phyloP scores from a whole-genome alignment of 768 basidiomycete species.

The Obba rivulosa region DNA sequence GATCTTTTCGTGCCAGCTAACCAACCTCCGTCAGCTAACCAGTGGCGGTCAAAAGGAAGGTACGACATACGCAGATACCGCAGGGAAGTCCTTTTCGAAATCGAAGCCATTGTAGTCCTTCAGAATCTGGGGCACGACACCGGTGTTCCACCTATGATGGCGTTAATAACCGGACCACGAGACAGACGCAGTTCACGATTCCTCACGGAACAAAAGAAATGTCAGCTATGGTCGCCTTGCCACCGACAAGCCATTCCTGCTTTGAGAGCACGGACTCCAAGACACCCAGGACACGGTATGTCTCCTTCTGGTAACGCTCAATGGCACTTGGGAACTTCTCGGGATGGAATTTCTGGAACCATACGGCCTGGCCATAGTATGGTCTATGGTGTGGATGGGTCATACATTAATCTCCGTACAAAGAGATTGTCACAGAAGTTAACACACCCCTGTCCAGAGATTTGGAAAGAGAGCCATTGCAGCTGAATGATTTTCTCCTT shows the following conservation, averaged over 20 bases:
- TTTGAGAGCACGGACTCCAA: constrained; percentile 24
- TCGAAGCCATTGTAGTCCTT: constrained; percentile 7
- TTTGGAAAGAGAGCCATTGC: constrained; percentile 42
- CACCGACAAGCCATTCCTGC: constrained; percentile 23
- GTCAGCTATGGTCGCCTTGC: constrained; percentile 22
- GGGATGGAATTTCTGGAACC: constrained; percentile 20
- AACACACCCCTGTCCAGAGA: constrained; percentile 24
- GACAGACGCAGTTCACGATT: not conserved
- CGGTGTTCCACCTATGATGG: constrained; percentile 13
- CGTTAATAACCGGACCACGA: not conserved
- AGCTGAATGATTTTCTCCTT: constrained; percentile 15
- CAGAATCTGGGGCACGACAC: constrained; percentile 5
- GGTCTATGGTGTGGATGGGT: constrained; percentile 6
- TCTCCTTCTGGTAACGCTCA: constrained; percentile 25
- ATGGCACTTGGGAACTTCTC: constrained; percentile 25
- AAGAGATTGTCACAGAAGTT: not conserved
- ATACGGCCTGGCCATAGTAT: constrained; percentile 21
- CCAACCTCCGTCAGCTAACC: not conserved
- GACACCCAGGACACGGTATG: constrained; percentile 19
- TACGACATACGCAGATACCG: constrained; percentile 10
- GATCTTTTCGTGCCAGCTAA: constrained; percentile 20
- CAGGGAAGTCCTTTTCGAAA: constrained; percentile 10
- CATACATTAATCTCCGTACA: no score
- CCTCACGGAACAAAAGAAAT: constrained; percentile 16
- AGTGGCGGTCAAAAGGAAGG: not conserved